Evolutionary conservation across 331 rosid species (phyloP).

Genomic region (Rosa hybrid): DNA sequence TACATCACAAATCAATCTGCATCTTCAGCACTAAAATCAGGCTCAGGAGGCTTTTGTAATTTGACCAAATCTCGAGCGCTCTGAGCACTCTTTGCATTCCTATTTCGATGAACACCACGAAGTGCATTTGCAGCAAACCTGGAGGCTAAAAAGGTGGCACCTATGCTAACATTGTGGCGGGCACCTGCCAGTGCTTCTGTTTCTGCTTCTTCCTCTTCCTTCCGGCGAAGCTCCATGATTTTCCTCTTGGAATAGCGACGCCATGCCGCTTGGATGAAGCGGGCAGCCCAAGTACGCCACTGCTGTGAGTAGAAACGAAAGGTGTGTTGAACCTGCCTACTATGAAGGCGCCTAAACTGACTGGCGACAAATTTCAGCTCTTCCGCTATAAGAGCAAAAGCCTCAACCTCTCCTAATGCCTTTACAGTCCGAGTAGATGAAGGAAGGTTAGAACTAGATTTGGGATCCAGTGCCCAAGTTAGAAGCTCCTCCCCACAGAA

Average conservation of each 20-base stretch:
- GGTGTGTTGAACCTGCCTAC: constrained; percentile 97
- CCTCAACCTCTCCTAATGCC: constrained; percentile 91
- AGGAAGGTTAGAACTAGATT: constrained; percentile 92
- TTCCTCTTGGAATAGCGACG: constrained; percentile 90
- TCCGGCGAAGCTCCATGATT: constrained; percentile 69
- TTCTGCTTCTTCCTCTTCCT: constrained; percentile 67
- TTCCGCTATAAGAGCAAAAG: constrained; percentile 85
- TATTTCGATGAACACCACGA: constrained; percentile 87
- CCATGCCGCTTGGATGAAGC: constrained; percentile 99
- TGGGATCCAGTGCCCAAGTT: constrained; percentile 98
- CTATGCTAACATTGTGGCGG: constrained; percentile 56
- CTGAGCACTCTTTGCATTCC: constrained; percentile 76
- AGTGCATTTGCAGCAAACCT: constrained; percentile 92
- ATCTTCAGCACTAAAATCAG: constrained; percentile 86
- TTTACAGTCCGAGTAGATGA: constrained; percentile 86
- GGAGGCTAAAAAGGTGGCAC: constrained; percentile 87
- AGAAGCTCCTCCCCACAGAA: constrained; percentile 99
- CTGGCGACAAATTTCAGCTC: constrained; percentile 94
- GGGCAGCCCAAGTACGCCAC: constrained; percentile 99
- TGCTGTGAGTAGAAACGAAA: constrained; percentile 98
- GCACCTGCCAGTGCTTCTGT: constrained; percentile 51
- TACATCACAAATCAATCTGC: constrained; percentile 51
- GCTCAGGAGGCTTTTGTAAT: constrained; percentile 97
- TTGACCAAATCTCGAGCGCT: constrained; percentile 81
- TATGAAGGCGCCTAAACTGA: constrained; percentile 98